Evolutionary conservation across 139 green algal genomes (phyloP).

Genomic region (Tetradesmus obliquus): DNA sequence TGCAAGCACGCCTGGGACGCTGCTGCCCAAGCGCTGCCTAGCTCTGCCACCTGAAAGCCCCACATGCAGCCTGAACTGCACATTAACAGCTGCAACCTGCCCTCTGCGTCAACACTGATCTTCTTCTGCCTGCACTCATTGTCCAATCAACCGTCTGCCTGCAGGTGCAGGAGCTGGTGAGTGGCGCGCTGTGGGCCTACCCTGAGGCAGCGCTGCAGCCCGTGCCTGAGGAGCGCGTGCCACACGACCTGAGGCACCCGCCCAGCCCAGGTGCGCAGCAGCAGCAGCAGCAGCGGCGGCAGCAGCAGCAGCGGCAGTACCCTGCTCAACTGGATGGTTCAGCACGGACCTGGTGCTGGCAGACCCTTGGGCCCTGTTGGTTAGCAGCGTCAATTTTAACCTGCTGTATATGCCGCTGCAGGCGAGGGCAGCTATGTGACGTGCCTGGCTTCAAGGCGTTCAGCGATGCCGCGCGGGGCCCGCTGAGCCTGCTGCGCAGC

Average conservation of each 20-base stretch:
- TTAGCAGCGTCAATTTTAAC: too few species aligned
- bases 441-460: neutral
- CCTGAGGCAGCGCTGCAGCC: neutral
- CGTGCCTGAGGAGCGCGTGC: neutral
- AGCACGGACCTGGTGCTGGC: neutral
- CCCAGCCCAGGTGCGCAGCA: neutral
- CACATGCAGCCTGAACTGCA: too few species aligned
- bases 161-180: constrained; percentile 30
- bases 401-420: neutral
- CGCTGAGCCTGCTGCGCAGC: neutral
- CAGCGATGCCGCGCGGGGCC: neutral
- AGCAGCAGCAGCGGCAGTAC: neutral
- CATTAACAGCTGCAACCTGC: too few species aligned
- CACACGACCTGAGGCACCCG: neutral
- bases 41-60: too few species aligned
- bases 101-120: too few species aligned
- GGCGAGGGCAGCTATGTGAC: constrained; percentile 30
- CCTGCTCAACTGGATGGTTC: neutral
- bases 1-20: too few species aligned
- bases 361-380: too few species aligned
- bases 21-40: too few species aligned
- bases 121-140: too few species aligned
- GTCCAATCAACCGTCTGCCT: too few species aligned
- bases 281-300: neutral
- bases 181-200: constrained; percentile 1